phyloP scores from a whole-genome alignment of 2,329 filamentous ascomycete genomes.

The Cercospora citrullina region DNA sequence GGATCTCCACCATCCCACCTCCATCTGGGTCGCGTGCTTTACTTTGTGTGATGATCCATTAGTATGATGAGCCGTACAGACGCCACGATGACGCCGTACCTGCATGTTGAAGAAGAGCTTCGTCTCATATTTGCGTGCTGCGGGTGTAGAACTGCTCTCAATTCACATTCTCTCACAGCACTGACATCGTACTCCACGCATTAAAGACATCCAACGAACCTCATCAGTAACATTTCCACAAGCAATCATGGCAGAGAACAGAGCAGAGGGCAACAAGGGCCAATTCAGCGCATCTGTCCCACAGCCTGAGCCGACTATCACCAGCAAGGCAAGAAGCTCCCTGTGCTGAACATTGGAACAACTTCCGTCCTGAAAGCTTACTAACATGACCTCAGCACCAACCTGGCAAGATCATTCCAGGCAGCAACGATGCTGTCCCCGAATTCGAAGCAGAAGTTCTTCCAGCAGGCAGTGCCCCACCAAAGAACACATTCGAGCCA shows the following conservation, averaged over 20 bases:
- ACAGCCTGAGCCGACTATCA: slow-evolving; percentile 12
- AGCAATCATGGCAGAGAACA: slow-evolving; percentile 8
- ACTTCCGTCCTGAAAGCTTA: neutral
- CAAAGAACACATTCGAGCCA: slow-evolving; percentile 46
- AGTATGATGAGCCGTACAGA: slow-evolving; percentile 8
- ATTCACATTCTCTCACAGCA: neutral
- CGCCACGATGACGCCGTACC: slow-evolving; percentile 14
- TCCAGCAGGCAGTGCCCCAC: slow-evolving; percentile 64
- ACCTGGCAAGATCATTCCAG: slow-evolving; percentile 56
- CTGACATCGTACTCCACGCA: neutral
- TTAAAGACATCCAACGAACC: neutral
- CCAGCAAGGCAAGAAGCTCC: slow-evolving; percentile 4
- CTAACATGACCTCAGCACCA: slow-evolving; percentile 55
- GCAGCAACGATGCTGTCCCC: slow-evolving; percentile 57
- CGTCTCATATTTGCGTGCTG: slow-evolving; percentile 5
- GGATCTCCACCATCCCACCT: slow-evolving; percentile 7
- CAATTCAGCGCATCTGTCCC: slow-evolving; percentile 12
- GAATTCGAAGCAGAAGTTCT: slow-evolving; percentile 65
- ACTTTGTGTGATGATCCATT: slow-evolving; percentile 1
- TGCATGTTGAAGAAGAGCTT: slow-evolving; percentile 11
- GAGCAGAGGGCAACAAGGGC: slow-evolving; percentile 13
- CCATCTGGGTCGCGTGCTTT: slow-evolving; percentile 4
- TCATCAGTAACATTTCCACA: neutral
- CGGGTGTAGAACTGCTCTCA: neutral
- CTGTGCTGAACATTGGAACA: neutral